Evolutionary conservation across 441 rosid species (phyloP).

Genomic region (Jatropha podagrica): DNA sequence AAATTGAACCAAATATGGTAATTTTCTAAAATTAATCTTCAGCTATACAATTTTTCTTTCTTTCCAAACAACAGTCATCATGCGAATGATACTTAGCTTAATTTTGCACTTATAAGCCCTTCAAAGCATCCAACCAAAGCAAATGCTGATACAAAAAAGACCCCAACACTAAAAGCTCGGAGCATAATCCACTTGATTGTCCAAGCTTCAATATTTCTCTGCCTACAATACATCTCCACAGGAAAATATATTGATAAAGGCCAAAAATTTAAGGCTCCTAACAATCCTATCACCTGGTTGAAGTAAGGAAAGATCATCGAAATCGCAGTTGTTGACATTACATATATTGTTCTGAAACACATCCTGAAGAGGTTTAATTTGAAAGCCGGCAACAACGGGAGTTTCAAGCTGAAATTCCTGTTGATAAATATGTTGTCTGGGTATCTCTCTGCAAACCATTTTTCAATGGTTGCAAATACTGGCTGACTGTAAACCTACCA

Average conservation of each 20-base stretch:
- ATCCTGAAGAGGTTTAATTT: slow-evolving; percentile 34
- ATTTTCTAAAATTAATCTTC: too few species aligned
- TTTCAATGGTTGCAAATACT: slow-evolving; percentile 37
- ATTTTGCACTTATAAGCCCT: slow-evolving; percentile 38
- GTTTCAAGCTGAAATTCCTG: slow-evolving; percentile 18
- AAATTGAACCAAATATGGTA: too few species aligned
- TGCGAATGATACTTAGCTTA: slow-evolving; percentile 21
- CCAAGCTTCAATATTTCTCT: slow-evolving; percentile 46
- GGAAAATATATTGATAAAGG: slow-evolving; percentile 52
- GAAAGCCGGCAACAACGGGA: slow-evolving; percentile 30
- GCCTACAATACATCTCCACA: slow-evolving; percentile 45
- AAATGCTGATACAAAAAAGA: slow-evolving; percentile 25
- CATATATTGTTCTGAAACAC: slow-evolving; percentile 40
- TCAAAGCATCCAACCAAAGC: slow-evolving; percentile 39
- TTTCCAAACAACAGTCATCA: too few species aligned
- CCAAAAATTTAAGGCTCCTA: slow-evolving; percentile 51
- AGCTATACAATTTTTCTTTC: too few species aligned
- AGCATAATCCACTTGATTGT: slow-evolving; percentile 40
- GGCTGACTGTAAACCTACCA: slow-evolving; percentile 46
- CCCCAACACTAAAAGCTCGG: slow-evolving; percentile 25
- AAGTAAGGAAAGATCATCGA: slow-evolving; percentile 54
- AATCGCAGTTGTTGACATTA: slow-evolving; percentile 29
- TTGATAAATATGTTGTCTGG: slow-evolving; percentile 34
- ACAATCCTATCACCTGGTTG: slow-evolving; percentile 49
- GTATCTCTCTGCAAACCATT: slow-evolving; percentile 33